Evolutionary conservation across 2,329 filamentous ascomycete species (phyloP).

Genomic region (Cytospora schulzeri): DNA sequence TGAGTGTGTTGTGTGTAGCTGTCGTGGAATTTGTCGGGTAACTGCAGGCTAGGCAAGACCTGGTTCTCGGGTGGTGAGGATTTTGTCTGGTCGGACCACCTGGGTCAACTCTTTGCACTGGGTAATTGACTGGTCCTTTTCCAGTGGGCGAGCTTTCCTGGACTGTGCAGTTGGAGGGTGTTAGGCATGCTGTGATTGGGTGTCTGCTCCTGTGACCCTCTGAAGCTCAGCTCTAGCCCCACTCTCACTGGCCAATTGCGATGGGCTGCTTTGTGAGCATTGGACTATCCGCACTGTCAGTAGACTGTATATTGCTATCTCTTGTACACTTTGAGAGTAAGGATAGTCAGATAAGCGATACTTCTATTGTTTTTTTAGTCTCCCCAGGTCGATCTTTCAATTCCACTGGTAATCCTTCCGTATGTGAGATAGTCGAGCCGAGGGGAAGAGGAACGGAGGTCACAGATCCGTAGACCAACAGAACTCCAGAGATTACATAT

Average conservation of each 20-base stretch:
- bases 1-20: slow-evolving; percentile 11
- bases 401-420: background rate
- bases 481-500: too few species aligned
- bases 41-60: background rate
- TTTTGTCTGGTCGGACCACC: background rate
- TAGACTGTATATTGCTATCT: background rate
- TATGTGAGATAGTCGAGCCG: background rate
- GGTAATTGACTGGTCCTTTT: background rate
- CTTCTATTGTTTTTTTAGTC: background rate
- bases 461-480: too few species aligned
- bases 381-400: background rate
- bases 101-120: background rate
- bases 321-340: background rate
- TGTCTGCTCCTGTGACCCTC: background rate
- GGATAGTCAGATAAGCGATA: background rate
- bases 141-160: background rate
- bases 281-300: background rate
- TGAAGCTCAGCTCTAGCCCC: background rate
- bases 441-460: too few species aligned
- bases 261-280: background rate
- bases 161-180: background rate
- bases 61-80: background rate
- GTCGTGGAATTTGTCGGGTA: slow-evolving; percentile 1
- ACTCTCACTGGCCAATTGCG: background rate
- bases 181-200: background rate